These are phyloP conservation scores for Seiridium unicorne DNA, from an alignment of 2,329 filamentous ascomycete genomes.

Conservation along the genomic window DNA sequence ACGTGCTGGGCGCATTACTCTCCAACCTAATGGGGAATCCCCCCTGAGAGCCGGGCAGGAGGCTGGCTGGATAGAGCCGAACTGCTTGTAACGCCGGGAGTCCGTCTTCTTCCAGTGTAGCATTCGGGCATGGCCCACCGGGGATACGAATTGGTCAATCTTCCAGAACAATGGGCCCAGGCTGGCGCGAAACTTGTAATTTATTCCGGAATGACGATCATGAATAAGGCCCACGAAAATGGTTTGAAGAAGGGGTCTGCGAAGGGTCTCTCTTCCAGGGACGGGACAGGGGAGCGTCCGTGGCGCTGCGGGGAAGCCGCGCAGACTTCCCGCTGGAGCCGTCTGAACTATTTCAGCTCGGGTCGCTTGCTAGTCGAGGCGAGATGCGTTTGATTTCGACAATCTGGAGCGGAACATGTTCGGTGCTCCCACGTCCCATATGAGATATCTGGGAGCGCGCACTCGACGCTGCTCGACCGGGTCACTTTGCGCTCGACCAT, in stretches of 20 bases:
- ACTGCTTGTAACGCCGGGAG: background rate
- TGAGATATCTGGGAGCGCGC: no score
- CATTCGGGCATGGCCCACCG: background rate
- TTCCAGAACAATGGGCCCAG: background rate
- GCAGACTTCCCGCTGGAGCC: background rate
- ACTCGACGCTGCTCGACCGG: no score
- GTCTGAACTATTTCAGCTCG: background rate
- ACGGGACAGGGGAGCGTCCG: background rate
- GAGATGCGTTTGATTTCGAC: background rate
- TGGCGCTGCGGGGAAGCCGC: background rate
- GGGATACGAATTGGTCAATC: background rate
- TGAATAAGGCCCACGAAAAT: background rate
- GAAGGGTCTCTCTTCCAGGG: background rate
- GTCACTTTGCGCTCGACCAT: no score
- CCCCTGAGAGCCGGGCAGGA: background rate
- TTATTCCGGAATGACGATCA: slow-evolving; percentile 1
- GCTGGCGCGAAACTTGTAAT: background rate
- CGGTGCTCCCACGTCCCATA: background rate
- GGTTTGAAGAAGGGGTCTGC: background rate
- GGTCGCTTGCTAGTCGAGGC: background rate
- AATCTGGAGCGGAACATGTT: slow-evolving; percentile 2
- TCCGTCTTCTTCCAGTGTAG: background rate
- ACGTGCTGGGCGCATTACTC: background rate
- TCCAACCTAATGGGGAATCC: background rate
- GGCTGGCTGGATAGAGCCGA: background rate